These are phyloP conservation scores for Chlorella ohadii DNA, from an alignment of 139 green algal species.

Conservation along the genomic window DNA sequence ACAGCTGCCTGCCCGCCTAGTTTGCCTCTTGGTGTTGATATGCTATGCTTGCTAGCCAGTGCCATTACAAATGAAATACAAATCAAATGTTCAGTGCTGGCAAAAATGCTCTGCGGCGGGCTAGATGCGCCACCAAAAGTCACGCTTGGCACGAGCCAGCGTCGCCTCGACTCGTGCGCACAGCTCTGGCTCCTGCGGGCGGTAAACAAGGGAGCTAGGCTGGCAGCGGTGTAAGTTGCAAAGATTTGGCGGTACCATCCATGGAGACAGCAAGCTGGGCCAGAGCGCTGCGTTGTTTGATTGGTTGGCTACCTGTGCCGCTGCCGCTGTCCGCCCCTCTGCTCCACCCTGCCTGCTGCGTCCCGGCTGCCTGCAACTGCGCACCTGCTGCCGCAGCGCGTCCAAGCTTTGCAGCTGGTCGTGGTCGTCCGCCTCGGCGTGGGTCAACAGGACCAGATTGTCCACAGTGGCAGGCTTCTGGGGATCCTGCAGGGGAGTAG, in stretches of 20 bases:
- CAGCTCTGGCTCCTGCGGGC: conserved; percentile 35
- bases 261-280: too few species aligned
- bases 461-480: conserved; percentile 66
- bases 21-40: too few species aligned
- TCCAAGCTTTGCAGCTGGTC: conserved; percentile 44
- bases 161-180: conserved; percentile 10
- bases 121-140: conserved; percentile 34
- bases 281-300: too few species aligned
- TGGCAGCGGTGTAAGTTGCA: too few species aligned
- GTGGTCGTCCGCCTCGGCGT: conserved; percentile 82
- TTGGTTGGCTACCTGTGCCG: too few species aligned
- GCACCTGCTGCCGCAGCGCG: conserved; percentile 2
- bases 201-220: too few species aligned
- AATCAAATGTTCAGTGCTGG: too few species aligned
- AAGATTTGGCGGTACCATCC: too few species aligned
- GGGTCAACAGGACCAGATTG: conserved; percentile 93
- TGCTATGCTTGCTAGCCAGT: too few species aligned
- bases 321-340: too few species aligned
- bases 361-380: neutral
- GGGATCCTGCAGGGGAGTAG: conserved; percentile 11
- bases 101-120: neutral
- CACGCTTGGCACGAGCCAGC: conserved; percentile 22
- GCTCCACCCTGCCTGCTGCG: neutral
- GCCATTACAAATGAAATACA: too few species aligned
- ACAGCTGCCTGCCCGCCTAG: too few species aligned